phyloP scores from a whole-genome alignment of 805 yeast genomes.

The Scheffersomyces spartinae region DNA sequence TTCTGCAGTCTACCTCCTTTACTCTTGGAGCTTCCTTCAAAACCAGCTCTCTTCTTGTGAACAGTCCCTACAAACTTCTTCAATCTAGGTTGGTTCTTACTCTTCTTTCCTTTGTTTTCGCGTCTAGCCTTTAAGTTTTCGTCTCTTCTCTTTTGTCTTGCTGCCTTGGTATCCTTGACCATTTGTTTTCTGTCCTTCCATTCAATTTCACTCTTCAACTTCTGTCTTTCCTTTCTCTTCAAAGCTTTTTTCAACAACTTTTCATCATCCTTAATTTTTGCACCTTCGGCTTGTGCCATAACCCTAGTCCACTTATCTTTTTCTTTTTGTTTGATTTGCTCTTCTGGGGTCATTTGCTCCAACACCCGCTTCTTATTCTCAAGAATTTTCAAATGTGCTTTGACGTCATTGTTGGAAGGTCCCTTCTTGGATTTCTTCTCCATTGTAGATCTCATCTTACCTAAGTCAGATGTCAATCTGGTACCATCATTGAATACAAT shows the following conservation, averaged over 20 bases:
- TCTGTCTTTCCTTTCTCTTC: conserved; percentile 70
- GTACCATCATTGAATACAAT: conserved; percentile 78
- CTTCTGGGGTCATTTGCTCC: conserved; percentile 45
- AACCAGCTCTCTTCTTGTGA: conserved; percentile 70
- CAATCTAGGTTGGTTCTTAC: conserved; percentile 62
- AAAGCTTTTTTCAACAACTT: conserved; percentile 75
- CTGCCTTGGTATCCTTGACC: conserved; percentile 64
- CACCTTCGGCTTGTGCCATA: conserved; percentile 78
- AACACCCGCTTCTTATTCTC: conserved; percentile 65
- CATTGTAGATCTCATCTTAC: conserved; percentile 34
- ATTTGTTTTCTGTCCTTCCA: conserved; percentile 85
- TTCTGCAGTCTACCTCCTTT: too few species aligned
- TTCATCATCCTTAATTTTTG: conserved; percentile 83
- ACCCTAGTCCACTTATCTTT: conserved; percentile 81
- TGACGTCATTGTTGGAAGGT: conserved; percentile 73
- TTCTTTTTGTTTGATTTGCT: conserved; percentile 48
- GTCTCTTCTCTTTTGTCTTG: conserved; percentile 78
- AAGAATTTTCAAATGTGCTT: conserved; percentile 66
- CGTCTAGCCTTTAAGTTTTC: conserved; percentile 79
- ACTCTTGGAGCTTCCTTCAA: conserved; percentile 70
- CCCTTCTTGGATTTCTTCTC: conserved; percentile 58
- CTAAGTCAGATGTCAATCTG: conserved; percentile 62
- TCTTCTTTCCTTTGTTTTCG: conserved; percentile 74
- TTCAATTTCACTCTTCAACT: conserved; percentile 77
- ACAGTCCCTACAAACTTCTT: conserved; percentile 48